A percentile compares a stretch with the other conserved stretches of the same genome.
Evolutionary conservation across 208 protist genomes (phyloP).

Genomic region (Leishmania tropica): DNA sequence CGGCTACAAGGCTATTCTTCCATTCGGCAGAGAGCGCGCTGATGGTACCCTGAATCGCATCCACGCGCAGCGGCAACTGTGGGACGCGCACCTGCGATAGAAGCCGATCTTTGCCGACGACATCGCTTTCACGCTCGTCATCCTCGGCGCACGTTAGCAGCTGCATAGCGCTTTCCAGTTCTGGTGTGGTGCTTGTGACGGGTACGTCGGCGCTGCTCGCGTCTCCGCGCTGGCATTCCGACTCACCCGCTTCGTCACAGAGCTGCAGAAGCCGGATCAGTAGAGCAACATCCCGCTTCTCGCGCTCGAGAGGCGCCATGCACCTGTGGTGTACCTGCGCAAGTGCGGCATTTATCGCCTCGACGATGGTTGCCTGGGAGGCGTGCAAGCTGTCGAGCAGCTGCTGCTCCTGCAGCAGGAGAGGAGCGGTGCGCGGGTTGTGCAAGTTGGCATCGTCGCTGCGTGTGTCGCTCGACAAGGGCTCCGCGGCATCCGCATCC

Average conservation of each 20-base stretch:
- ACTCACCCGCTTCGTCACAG: constrained; percentile 17
- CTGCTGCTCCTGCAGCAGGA: constrained; percentile 28
- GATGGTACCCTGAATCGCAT: constrained; percentile 12
- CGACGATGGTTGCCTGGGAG: constrained; percentile 6
- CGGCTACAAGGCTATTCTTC: constrained; percentile 3
- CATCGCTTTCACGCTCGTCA: neutral
- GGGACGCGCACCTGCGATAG: constrained; percentile 6
- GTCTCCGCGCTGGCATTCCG: neutral
- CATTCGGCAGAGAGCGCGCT: constrained; percentile 7
- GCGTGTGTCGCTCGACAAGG: neutral
- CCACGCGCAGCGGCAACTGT: constrained; percentile 4
- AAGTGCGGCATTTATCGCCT: constrained; percentile 15
- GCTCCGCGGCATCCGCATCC: neutral
- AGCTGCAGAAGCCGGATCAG: constrained; percentile 40
- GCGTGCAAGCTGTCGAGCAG: constrained; percentile 15
- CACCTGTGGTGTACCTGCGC: constrained; percentile 9
- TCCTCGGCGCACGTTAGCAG: neutral
- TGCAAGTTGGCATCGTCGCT: neutral
- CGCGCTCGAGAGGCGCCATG: neutral
- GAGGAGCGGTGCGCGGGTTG: neutral
- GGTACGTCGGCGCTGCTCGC: neutral
- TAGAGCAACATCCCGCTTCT: constrained; percentile 13
- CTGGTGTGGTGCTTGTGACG: constrained; percentile 11
- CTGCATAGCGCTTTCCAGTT: constrained; percentile 15
- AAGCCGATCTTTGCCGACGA: neutral